Evolutionary conservation across 2,329 filamentous ascomycete genomes (phyloP).

Genomic region (Aspergillus intermedius): DNA sequence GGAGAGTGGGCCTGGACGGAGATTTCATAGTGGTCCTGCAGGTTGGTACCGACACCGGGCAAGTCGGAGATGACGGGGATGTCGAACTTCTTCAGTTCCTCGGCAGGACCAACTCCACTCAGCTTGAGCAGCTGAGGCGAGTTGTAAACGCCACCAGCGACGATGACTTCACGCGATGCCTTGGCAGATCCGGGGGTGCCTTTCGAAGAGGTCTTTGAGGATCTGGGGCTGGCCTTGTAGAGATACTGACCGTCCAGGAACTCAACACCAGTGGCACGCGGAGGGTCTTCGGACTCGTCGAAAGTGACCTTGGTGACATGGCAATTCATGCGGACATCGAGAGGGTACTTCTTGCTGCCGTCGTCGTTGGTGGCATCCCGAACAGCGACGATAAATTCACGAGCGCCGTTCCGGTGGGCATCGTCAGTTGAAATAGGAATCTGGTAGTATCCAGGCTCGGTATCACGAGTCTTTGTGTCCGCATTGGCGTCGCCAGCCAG

Average conservation of each 20-base stretch:
- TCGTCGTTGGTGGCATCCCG: constrained; percentile 18
- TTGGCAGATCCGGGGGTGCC: constrained; percentile 37
- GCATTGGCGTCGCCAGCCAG: constrained; percentile 49
- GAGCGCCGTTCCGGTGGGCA: constrained; percentile 26
- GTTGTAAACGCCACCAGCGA: constrained; percentile 54
- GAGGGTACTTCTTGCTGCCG: constrained; percentile 42
- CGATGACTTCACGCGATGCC: constrained; percentile 42
- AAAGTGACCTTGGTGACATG: constrained; percentile 44
- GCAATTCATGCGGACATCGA: constrained; percentile 49
- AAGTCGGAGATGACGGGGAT: constrained; percentile 52
- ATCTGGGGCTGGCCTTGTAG: constrained; percentile 42
- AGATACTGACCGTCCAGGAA: constrained; percentile 43
- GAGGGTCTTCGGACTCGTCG: constrained; percentile 30
- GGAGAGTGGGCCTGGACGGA: constrained; percentile 14
- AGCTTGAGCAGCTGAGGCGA: constrained; percentile 60
- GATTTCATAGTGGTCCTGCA: constrained; percentile 50
- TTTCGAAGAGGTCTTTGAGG: constrained; percentile 5
- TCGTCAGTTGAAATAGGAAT: constrained; percentile 47
- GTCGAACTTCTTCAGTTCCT: constrained; percentile 47
- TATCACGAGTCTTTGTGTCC: constrained; percentile 42
- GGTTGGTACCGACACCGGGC: constrained; percentile 58
- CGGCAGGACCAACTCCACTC: constrained; percentile 54
- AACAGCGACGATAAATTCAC: constrained; percentile 35
- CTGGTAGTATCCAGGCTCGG: constrained; percentile 48
- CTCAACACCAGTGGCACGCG: constrained; percentile 45